Evolutionary conservation across 1,284 basidiomycete genomes (phyloP).

Genomic region (Fomitopsis betulina): DNA sequence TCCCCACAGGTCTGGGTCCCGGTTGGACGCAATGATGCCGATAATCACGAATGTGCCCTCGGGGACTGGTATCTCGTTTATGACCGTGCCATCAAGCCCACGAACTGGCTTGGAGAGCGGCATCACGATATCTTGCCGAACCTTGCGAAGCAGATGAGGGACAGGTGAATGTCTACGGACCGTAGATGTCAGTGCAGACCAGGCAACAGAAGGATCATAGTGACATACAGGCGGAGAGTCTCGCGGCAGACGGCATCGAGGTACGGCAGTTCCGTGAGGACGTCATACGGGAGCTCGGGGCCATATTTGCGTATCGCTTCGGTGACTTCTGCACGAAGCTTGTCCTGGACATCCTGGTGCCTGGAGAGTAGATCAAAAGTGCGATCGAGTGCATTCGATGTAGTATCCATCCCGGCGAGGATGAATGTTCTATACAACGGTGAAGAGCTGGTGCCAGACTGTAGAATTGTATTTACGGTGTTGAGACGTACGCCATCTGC

Average conservation of each 20-base stretch:
- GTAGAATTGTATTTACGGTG: too few species aligned
- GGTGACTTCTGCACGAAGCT: constrained; percentile 8
- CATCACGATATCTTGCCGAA: constrained; percentile 43
- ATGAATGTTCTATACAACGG: constrained; percentile 6
- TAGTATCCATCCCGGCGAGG: constrained; percentile 11
- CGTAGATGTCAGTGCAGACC: neutral
- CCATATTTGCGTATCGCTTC: constrained; percentile 1
- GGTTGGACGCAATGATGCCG: constrained; percentile 40
- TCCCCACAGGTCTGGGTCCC: constrained; percentile 13
- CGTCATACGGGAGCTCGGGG: constrained; percentile 9
- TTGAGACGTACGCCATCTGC: constrained; percentile 21
- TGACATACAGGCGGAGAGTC: constrained; percentile 8
- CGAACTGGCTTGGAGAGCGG: constrained; percentile 41
- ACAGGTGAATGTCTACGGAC: constrained; percentile 5
- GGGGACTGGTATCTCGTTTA: constrained; percentile 36
- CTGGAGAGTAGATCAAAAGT: constrained; percentile 8
- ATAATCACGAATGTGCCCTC: constrained; percentile 40
- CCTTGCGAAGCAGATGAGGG: constrained; percentile 1
- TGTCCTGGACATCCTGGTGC: constrained; percentile 12
- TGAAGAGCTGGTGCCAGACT: neutral
- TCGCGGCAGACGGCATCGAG: constrained; percentile 14
- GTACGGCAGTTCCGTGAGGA: constrained; percentile 9
- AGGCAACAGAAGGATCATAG: neutral
- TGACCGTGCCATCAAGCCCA: constrained; percentile 31
- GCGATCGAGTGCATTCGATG: constrained; percentile 6